phyloP scores from a whole-genome alignment of 2,329 filamentous ascomycete species.

The Shiraia sp. region DNA sequence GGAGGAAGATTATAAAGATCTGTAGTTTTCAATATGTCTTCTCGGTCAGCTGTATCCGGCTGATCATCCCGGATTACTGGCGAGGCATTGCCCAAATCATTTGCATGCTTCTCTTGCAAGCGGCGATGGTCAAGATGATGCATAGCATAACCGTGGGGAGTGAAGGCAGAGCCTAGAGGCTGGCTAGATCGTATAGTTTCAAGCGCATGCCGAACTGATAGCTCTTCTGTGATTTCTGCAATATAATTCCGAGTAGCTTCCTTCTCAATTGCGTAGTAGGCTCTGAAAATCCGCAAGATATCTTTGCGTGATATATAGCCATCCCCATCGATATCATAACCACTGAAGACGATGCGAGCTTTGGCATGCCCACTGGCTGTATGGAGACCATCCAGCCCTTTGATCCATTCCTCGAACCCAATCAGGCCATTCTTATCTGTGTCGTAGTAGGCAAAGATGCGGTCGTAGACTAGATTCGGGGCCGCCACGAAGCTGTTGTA shows the following conservation, averaged over 20 bases:
- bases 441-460: slow-evolving; percentile 97
- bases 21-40: slow-evolving; percentile 17
- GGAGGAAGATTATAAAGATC: slow-evolving; percentile 12
- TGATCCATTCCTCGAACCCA: slow-evolving; percentile 88
- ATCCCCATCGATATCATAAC: slow-evolving; percentile 88
- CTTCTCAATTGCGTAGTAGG: slow-evolving; percentile 88
- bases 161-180: slow-evolving; percentile 52
- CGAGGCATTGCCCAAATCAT: slow-evolving; percentile 35
- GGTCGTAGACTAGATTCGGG: slow-evolving; percentile 90
- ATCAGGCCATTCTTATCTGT: slow-evolving; percentile 87
- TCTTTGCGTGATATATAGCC: slow-evolving; percentile 84
- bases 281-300: slow-evolving; percentile 87
- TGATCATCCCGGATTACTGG: slow-evolving; percentile 26
- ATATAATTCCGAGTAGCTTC: slow-evolving; percentile 84
- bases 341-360: slow-evolving; percentile 69
- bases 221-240: slow-evolving; percentile 74
- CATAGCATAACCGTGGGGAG: slow-evolving; percentile 41
- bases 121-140: slow-evolving; percentile 12
- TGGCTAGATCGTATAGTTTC: slow-evolving; percentile 50
- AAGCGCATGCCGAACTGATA: slow-evolving; percentile 61
- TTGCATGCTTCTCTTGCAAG: slow-evolving; percentile 36
- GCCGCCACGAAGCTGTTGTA: slow-evolving; percentile 75
- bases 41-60: slow-evolving; percentile 26
- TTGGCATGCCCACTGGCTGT: slow-evolving; percentile 53
- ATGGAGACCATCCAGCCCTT: slow-evolving; percentile 71